phyloP scores from a whole-genome alignment of 495 filamentous ascomycete genomes.

The Pyrenula aspistea region DNA sequence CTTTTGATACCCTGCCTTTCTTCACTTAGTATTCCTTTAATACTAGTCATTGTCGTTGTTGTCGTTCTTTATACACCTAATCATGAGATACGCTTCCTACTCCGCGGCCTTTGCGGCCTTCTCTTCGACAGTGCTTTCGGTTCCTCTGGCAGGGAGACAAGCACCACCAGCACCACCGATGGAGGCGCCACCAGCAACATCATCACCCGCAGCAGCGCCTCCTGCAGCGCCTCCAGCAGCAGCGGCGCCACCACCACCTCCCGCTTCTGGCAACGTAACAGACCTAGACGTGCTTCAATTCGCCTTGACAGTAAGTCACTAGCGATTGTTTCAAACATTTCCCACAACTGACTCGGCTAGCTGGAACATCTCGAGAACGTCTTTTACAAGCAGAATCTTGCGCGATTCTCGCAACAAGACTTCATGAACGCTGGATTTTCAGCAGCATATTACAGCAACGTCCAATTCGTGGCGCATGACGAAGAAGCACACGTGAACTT shows the following conservation, averaged over 20 bases:
- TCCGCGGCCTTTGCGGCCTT: background rate
- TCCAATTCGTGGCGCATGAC: constrained; percentile 37
- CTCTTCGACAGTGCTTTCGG: background rate
- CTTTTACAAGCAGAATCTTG: constrained; percentile 43
- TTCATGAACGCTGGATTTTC: constrained; percentile 41
- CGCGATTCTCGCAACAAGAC: constrained; percentile 37
- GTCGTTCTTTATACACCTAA: background rate
- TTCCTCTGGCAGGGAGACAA: background rate
- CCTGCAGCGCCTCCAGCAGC: background rate
- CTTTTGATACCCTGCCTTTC: constrained; percentile 1
- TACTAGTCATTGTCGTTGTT: background rate
- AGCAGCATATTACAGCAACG: constrained; percentile 35
- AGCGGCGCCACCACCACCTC: background rate
- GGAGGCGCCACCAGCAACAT: background rate
- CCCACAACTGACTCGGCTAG: background rate
- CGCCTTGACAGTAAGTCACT: background rate
- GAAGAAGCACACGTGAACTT: constrained; percentile 48
- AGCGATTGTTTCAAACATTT: background rate
- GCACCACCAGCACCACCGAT: background rate
- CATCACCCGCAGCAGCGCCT: background rate
- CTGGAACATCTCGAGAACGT: constrained; percentile 29
- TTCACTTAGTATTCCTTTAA: background rate
- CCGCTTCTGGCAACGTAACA: background rate
- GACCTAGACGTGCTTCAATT: constrained; percentile 1
- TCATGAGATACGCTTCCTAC: background rate